These are phyloP conservation scores for Cladosporium sp. DNA, from an alignment of 2,329 filamentous ascomycete genomes.

Conservation along the genomic window DNA sequence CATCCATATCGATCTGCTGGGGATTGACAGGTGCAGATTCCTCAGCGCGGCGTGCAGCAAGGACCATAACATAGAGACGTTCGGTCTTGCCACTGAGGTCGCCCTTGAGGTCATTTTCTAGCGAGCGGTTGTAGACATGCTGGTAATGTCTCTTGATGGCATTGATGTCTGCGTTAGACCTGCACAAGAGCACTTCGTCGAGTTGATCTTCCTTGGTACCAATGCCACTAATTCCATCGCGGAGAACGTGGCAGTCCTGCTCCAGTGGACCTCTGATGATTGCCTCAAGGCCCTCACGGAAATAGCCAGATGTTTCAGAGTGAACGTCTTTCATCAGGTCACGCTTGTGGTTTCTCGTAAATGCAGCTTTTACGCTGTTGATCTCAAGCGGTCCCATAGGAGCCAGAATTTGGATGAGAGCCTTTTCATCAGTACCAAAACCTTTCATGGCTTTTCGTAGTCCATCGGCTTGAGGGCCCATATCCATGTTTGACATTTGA, in stretches of 20 bases:
- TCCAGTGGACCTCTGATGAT: slow-evolving; percentile 74
- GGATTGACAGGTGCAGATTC: slow-evolving; percentile 71
- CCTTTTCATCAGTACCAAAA: slow-evolving; percentile 81
- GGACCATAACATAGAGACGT: slow-evolving; percentile 76
- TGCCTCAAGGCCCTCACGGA: slow-evolving; percentile 70
- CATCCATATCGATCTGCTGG: slow-evolving; percentile 71
- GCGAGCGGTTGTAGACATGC: slow-evolving; percentile 58
- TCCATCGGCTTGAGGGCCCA: slow-evolving; percentile 62
- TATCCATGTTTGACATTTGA: slow-evolving; percentile 64
- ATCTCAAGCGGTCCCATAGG: slow-evolving; percentile 76
- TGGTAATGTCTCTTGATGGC: slow-evolving; percentile 81
- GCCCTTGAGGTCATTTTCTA: slow-evolving; percentile 68
- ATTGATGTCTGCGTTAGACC: slow-evolving; percentile 81
- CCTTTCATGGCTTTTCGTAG: slow-evolving; percentile 87
- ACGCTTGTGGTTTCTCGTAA: slow-evolving; percentile 60
- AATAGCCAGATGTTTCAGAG: slow-evolving; percentile 69
- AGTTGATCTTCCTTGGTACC: slow-evolving; percentile 85
- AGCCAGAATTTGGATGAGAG: slow-evolving; percentile 66
- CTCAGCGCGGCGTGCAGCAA: slow-evolving; percentile 70
- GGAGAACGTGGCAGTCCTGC: slow-evolving; percentile 68
- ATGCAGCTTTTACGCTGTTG: slow-evolving; percentile 63
- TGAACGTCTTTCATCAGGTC: slow-evolving; percentile 71
- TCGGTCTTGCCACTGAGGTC: slow-evolving; percentile 87
- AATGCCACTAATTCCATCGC: slow-evolving; percentile 68
- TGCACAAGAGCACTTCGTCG: slow-evolving; percentile 78